Conservation (phyloP, 495 filamentous ascomycete species). For the Barbatosphaeria neglecta region DNA sequence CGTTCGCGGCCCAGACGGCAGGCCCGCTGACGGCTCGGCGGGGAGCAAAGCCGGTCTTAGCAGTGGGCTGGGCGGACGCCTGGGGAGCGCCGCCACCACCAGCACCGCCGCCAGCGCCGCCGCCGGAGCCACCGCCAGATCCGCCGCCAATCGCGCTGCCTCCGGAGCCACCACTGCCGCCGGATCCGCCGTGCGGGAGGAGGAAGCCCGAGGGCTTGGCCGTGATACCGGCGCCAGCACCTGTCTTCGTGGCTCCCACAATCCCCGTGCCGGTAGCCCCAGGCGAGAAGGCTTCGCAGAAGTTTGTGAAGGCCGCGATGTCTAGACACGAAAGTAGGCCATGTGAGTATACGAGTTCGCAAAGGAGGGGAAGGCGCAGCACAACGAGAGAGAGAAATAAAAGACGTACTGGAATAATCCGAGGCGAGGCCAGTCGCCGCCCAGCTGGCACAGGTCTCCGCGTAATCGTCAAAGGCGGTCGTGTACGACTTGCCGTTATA, state of each 20-base stretch:
- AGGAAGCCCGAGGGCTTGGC: not conserved
- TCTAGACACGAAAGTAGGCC: not conserved
- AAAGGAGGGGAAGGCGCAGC: not conserved
- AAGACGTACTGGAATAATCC: constrained; percentile 10
- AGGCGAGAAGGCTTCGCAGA: constrained; percentile 7
- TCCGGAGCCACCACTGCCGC: not conserved
- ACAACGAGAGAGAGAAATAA: not conserved
- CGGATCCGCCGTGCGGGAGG: not conserved
- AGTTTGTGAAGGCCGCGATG: constrained; percentile 4
- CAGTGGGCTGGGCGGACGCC: not conserved
- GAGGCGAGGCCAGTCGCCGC: constrained; percentile 3
- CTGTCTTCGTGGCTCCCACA: no score
- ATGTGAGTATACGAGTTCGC: not conserved
- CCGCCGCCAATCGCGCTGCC: no score
- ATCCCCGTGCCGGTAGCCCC: not conserved
- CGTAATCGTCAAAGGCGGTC: constrained; percentile 12
- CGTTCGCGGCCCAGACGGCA: constrained; percentile 4
- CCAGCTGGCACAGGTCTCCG: constrained; percentile 8
- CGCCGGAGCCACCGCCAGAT: no score
- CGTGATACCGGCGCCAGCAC: no score
- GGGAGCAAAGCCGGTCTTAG: not conserved
- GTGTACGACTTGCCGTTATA: constrained; percentile 3
- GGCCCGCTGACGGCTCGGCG: not conserved
- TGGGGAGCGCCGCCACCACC: not conserved
- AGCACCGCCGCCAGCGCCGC: not conserved